These are phyloP conservation scores for Rugiboletus extremiorientalis DNA, from an alignment of 1,284 basidiomycete genomes.

Conservation along the genomic window DNA sequence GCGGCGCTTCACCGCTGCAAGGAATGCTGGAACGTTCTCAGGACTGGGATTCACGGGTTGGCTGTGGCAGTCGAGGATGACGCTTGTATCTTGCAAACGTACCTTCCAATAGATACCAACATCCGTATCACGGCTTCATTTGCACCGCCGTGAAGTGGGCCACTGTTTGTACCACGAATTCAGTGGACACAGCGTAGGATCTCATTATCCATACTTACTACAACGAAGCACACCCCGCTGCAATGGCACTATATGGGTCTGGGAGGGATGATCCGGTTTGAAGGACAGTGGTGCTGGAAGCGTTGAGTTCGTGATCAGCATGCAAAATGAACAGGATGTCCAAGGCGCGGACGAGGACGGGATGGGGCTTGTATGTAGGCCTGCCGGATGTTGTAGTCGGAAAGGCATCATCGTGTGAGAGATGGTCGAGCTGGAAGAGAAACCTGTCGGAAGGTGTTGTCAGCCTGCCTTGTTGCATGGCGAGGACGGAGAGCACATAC, in stretches of 20 bases:
- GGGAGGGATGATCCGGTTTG: conserved; percentile 87
- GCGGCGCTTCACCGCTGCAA: conserved; percentile 81
- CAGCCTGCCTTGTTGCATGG: not conserved
- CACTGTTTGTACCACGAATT: conserved; percentile 44
- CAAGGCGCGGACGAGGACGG: conserved; percentile 80
- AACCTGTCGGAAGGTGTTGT: conserved; percentile 47
- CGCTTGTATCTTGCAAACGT: conserved; percentile 19
- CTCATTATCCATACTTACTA: conserved; percentile 54
- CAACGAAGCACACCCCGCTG: conserved; percentile 82
- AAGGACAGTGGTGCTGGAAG: conserved; percentile 78
- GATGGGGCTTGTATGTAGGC: conserved; percentile 64
- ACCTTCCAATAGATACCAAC: conserved; percentile 84
- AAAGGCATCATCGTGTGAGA: conserved; percentile 39
- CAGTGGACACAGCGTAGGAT: not conserved
- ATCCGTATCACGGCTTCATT: conserved; percentile 90
- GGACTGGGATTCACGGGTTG: conserved; percentile 45
- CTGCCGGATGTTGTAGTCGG: conserved; percentile 42
- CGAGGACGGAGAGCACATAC: conserved; percentile 42
- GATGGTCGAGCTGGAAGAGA: conserved; percentile 85
- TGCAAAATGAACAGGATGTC: conserved; percentile 86
- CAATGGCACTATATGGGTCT: conserved; percentile 84
- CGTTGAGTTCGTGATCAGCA: conserved; percentile 88
- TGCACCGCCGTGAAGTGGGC: conserved; percentile 82
- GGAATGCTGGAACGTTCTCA: conserved; percentile 80
- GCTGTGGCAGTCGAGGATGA: not conserved